Evolutionary conservation across 257 asterid species (phyloP).

Genomic region (Ajuga chamaepitys): DNA sequence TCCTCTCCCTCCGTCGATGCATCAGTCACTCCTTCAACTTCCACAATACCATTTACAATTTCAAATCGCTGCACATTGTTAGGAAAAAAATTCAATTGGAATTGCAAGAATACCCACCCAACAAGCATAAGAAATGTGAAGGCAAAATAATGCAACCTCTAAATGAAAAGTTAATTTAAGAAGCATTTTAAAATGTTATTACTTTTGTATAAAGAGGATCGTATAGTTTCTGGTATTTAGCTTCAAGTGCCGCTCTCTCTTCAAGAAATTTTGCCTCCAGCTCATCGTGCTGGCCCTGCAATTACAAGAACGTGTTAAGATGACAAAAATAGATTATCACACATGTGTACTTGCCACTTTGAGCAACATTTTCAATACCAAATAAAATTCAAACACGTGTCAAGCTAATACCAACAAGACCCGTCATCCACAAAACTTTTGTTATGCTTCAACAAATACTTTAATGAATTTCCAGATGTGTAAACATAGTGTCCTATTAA

Average conservation of each 20-base stretch:
- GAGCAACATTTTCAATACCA: too few species aligned
- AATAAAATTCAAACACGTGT: too few species aligned
- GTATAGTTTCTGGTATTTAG: constrained; percentile 58
- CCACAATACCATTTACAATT: constrained; percentile 49
- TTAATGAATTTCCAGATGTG: too few species aligned
- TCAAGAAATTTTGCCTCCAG: constrained; percentile 50
- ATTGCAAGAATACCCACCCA: too few species aligned
- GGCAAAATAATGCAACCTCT: background rate
- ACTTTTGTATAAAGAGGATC: constrained; percentile 54
- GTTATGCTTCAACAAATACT: background rate
- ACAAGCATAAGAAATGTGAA: background rate
- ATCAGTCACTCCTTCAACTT: constrained; percentile 39
- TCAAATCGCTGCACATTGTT: constrained; percentile 51
- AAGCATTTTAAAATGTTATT: constrained; percentile 9
- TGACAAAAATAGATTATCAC: background rate
- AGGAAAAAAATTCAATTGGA: too few species aligned
- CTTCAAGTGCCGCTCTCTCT: constrained; percentile 62
- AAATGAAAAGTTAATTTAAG: background rate
- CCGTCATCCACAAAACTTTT: too few species aligned
- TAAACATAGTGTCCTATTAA: too few species aligned
- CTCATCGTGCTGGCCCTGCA: constrained; percentile 52
- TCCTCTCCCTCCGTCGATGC: constrained; percentile 13
- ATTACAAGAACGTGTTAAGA: background rate
- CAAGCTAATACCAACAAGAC: too few species aligned
- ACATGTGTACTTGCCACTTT: background rate